phyloP scores from a whole-genome alignment of 352 stramenopile species.

The Pseudoperonospora humuli region DNA sequence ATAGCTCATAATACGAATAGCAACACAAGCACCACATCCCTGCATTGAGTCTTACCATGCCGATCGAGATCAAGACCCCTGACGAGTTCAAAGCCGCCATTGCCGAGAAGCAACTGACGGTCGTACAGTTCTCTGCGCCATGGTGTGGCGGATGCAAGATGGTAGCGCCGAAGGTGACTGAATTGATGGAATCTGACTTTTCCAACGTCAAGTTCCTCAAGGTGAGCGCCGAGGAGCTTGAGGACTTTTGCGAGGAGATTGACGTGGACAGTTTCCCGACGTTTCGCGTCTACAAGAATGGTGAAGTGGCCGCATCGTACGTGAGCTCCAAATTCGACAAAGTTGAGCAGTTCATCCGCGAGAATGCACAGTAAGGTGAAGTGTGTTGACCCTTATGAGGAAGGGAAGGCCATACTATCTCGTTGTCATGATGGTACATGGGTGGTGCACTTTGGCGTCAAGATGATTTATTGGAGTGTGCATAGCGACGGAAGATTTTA shows the following conservation, averaged over 20 bases:
- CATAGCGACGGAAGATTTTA: too few species aligned
- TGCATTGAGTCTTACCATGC: conserved; percentile 8
- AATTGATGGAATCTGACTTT: conserved; percentile 51
- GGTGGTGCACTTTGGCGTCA: too few species aligned
- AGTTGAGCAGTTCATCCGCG: conserved; percentile 66
- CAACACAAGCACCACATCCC: not conserved
- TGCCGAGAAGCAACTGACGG: conserved; percentile 38
- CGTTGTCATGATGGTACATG: too few species aligned
- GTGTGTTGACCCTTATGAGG: too few species aligned
- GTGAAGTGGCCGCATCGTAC: conserved; percentile 57
- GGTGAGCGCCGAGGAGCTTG: conserved; percentile 61
- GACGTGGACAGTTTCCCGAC: conserved; percentile 73
- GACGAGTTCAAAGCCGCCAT: conserved; percentile 46
- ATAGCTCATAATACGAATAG: too few species aligned
- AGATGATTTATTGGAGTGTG: too few species aligned
- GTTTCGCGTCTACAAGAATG: conserved; percentile 73
- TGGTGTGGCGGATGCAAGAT: conserved; percentile 78
- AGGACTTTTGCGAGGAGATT: conserved; percentile 69
- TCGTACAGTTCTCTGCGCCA: conserved; percentile 58
- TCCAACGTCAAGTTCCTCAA: conserved; percentile 56
- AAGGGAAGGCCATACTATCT: too few species aligned
- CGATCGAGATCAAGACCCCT: conserved; percentile 35
- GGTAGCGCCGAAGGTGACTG: conserved; percentile 49
- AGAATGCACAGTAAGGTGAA: conserved; percentile 31
- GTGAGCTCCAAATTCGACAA: conserved; percentile 77